These are phyloP conservation scores for Bromus sterilis DNA, from an alignment of 176 grass and related monocot species.

Conservation along the genomic window DNA sequence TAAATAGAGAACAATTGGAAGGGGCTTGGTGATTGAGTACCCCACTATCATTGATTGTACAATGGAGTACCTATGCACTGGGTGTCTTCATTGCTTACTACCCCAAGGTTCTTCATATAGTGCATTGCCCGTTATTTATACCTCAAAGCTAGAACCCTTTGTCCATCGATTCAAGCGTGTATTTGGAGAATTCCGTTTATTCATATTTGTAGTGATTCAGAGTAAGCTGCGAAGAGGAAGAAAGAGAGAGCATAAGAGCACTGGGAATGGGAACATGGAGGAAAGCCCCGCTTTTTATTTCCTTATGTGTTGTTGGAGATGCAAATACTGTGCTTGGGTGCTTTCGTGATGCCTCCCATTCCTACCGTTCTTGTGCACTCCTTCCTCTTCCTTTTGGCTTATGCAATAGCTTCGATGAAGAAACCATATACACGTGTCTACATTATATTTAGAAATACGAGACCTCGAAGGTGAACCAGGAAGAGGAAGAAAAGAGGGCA, in stretches of 20 bases:
- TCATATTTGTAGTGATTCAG: neutral
- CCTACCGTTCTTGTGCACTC: neutral
- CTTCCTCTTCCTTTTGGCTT: slow-evolving; percentile 16
- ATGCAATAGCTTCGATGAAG: neutral
- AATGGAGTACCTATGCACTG: neutral
- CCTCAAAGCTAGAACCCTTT: neutral
- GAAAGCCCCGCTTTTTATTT: neutral
- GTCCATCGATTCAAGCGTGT: neutral
- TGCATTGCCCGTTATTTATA: neutral
- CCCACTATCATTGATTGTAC: neutral
- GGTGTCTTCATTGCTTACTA: neutral
- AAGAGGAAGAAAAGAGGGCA: slow-evolving; percentile 16
- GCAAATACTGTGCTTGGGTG: neutral
- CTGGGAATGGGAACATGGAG: neutral
- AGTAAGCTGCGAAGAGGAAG: slow-evolving; percentile 17
- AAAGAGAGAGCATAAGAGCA: slow-evolving; percentile 17
- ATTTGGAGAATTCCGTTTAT: too few species aligned
- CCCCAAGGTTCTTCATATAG: neutral
- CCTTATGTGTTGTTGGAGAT: neutral
- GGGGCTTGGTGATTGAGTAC: too few species aligned
- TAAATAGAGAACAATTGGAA: too few species aligned
- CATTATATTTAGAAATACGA: too few species aligned
- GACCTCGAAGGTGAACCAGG: neutral
- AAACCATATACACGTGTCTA: neutral
- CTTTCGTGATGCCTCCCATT: slow-evolving; percentile 15